phyloP scores from a whole-genome alignment of 176 grass and related monocot genomes.

The Saccharum officinarum region DNA sequence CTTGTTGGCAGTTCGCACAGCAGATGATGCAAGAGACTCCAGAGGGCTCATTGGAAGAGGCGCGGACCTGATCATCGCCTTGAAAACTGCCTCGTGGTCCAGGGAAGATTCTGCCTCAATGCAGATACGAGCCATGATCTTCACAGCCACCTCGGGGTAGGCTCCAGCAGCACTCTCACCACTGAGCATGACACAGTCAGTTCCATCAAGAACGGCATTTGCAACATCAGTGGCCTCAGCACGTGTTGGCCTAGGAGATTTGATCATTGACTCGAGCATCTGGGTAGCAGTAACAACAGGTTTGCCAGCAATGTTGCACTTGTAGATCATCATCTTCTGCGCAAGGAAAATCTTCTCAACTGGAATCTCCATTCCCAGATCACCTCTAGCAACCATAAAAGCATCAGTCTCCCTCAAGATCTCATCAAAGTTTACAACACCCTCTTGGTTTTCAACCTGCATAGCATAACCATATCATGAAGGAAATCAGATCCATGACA shows the following conservation, averaged over 20 bases:
- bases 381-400: slow-evolving; percentile 93
- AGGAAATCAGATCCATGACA: slow-evolving; percentile 23
- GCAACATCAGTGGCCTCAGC: slow-evolving; percentile 95
- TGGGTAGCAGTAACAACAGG: slow-evolving; percentile 91
- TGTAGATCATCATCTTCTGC: slow-evolving; percentile 98
- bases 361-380: slow-evolving; percentile 96
- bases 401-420: slow-evolving; percentile 91
- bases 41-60: slow-evolving; percentile 92
- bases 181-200: slow-evolving; percentile 93
- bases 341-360: slow-evolving; percentile 97
- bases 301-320: slow-evolving; percentile 89
- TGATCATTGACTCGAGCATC: slow-evolving; percentile 98
- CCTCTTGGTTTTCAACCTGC: slow-evolving; percentile 95
- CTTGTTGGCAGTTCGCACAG: slow-evolving; percentile 87
- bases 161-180: slow-evolving; percentile 90
- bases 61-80: slow-evolving; percentile 73
- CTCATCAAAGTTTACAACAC: slow-evolving; percentile 89
- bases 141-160: slow-evolving; percentile 88
- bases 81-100: slow-evolving; percentile 79
- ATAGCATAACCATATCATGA: neutral
- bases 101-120: slow-evolving; percentile 87
- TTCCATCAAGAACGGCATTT: slow-evolving; percentile 93
- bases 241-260: slow-evolving; percentile 84
- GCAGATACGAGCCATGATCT: slow-evolving; percentile 93
- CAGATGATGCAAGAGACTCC: slow-evolving; percentile 86